phyloP scores from a whole-genome alignment of 305 asterid species.

The Solanum hybrid region DNA sequence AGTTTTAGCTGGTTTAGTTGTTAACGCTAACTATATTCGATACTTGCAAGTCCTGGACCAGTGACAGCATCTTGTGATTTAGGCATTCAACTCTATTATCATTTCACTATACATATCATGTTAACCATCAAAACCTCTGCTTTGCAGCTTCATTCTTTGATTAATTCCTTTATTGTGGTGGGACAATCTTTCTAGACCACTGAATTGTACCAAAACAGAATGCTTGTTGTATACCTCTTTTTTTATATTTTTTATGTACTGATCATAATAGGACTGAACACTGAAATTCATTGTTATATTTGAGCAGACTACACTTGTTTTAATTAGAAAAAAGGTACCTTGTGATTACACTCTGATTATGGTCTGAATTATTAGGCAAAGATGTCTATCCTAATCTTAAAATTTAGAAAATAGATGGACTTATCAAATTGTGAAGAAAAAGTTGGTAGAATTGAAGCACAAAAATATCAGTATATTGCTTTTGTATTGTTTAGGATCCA shows the following conservation, averaged over 20 bases:
- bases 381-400: background rate
- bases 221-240: background rate
- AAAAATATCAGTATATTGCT: background rate
- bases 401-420: background rate
- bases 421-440: background rate
- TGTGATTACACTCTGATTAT: background rate
- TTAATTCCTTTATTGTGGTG: background rate
- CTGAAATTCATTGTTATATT: background rate
- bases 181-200: background rate
- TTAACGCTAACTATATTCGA: background rate
- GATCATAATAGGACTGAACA: background rate
- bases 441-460: background rate
- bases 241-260: background rate
- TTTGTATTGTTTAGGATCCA: background rate
- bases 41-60: background rate
- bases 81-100: background rate
- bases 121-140: background rate
- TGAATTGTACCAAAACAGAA: background rate
- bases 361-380: background rate
- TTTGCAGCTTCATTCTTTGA: background rate
- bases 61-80: background rate
- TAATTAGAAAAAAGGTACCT: background rate
- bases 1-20: background rate
- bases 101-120: background rate
- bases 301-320: background rate